Evolutionary conservation across 2,329 filamentous ascomycete genomes (phyloP).

Genomic region (Niveomyces coronatus): DNA sequence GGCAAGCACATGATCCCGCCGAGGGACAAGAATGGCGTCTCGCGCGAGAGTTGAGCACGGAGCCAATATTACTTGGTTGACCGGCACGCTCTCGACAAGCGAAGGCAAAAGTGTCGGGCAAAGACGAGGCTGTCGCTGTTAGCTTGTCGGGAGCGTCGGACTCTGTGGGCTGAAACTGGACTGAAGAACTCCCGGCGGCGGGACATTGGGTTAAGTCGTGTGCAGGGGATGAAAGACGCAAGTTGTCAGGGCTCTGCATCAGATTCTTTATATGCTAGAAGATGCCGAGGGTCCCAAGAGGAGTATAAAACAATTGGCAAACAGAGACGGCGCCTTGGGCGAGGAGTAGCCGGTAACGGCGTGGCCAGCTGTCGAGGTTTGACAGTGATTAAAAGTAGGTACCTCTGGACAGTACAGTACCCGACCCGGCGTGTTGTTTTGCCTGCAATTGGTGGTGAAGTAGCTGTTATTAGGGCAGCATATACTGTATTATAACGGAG

Average conservation of each 20-base stretch:
- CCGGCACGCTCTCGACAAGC: too few relatives aligned
- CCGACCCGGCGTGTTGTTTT: too few relatives aligned
- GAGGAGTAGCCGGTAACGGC: neutral
- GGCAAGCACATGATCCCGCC: constrained; percentile 3
- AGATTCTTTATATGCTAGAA: neutral
- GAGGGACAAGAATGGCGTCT: neutral
- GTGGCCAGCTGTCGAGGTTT: constrained; percentile 1
- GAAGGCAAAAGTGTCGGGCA: neutral
- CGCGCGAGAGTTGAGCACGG: neutral
- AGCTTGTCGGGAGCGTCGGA: neutral
- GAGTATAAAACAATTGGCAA: too few relatives aligned
- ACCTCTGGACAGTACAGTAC: too few relatives aligned
- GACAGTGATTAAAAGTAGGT: too few relatives aligned
- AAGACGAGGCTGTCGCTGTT: constrained; percentile 3
- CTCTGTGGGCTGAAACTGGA: neutral
- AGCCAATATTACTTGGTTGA: too few relatives aligned
- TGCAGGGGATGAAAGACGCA: neutral
- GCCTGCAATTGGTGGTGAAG: too few relatives aligned
- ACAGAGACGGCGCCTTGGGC: neutral
- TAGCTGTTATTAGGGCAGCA: too few relatives aligned
- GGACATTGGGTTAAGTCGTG: constrained; percentile 1
- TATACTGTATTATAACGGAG: too few relatives aligned
- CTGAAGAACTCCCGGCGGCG: neutral
- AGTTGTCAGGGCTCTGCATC: neutral
- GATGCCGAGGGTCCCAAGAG: too few relatives aligned